Percentiles rank a stretch among this genome's conserved stretches.
phyloP scores from a whole-genome alignment of 345 rosid genomes.

The Populus pruinosa region DNA sequence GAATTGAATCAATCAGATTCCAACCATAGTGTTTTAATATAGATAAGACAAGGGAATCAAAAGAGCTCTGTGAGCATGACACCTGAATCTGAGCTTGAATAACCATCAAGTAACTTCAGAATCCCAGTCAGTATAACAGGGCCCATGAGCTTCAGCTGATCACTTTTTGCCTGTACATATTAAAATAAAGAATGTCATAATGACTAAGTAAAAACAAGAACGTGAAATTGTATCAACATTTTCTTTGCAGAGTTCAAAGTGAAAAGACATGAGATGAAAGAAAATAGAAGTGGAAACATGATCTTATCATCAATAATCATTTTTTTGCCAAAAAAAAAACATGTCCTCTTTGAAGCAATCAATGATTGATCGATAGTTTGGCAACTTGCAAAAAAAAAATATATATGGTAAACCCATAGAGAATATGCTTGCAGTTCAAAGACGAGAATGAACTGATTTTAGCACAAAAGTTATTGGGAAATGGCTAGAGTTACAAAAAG shows the following conservation, averaged over 20 bases:
- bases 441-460: too few species aligned
- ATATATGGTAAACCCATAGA: background rate
- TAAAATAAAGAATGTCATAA: constrained; percentile 5
- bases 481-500: too few species aligned
- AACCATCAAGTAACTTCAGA: constrained; percentile 83
- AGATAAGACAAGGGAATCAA: constrained; percentile 5
- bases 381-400: background rate
- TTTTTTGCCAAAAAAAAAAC: background rate
- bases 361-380: background rate
- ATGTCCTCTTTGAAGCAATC: background rate
- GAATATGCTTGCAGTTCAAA: too few species aligned
- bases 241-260: background rate
- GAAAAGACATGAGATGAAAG: background rate
- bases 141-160: constrained; percentile 89
- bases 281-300: background rate
- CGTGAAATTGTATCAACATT: background rate
- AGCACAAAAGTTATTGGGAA: too few species aligned
- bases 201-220: background rate
- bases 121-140: constrained; percentile 79
- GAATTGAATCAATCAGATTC: constrained; percentile 7
- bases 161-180: constrained; percentile 62
- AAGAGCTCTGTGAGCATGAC: constrained; percentile 4
- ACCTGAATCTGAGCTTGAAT: constrained; percentile 74
- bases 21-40: background rate
- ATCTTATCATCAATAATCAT: background rate